Conservation (phyloP, 176 grass and related monocot species). For the Juncus effusus region DNA sequence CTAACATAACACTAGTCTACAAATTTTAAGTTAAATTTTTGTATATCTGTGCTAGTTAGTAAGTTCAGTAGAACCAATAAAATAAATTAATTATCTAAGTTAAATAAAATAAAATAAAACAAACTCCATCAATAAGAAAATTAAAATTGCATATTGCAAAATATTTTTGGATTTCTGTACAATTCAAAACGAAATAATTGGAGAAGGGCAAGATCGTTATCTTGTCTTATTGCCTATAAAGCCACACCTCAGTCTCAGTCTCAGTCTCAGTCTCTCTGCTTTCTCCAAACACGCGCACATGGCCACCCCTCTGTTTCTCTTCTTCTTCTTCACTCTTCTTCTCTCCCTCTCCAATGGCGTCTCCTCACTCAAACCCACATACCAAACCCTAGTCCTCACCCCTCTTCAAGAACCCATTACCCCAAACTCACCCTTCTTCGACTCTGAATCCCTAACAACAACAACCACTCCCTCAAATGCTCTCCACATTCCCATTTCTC, state of each 20-base stretch:
- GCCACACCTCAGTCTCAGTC: neutral
- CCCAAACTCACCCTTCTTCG: conserved; percentile 2
- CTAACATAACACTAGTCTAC: too few relatives aligned
- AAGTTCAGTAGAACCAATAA: too few relatives aligned
- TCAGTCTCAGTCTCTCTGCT: neutral
- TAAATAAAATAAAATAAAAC: too few relatives aligned
- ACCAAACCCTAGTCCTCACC: conserved; percentile 22
- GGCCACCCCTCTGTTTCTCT: conserved; percentile 1
- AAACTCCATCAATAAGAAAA: too few relatives aligned
- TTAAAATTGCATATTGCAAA: too few relatives aligned
- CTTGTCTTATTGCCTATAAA: conserved; percentile 11
- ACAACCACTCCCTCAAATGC: conserved; percentile 9
- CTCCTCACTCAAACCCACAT: conserved; percentile 17
- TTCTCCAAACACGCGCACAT: conserved; percentile 25
- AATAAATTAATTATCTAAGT: too few relatives aligned
- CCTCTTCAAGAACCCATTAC: neutral
- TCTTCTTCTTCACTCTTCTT: conserved; percentile 11
- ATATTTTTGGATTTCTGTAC: too few relatives aligned
- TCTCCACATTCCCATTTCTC: conserved; percentile 48
- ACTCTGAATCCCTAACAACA: neutral
- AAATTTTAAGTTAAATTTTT: too few relatives aligned
- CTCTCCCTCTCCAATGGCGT: neutral
- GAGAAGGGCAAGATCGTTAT: neutral
- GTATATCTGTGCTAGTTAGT: too few relatives aligned
- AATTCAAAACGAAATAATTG: neutral